Evolutionary conservation across 1,284 basidiomycete species (phyloP).

Genomic region (Gomphus sp.): DNA sequence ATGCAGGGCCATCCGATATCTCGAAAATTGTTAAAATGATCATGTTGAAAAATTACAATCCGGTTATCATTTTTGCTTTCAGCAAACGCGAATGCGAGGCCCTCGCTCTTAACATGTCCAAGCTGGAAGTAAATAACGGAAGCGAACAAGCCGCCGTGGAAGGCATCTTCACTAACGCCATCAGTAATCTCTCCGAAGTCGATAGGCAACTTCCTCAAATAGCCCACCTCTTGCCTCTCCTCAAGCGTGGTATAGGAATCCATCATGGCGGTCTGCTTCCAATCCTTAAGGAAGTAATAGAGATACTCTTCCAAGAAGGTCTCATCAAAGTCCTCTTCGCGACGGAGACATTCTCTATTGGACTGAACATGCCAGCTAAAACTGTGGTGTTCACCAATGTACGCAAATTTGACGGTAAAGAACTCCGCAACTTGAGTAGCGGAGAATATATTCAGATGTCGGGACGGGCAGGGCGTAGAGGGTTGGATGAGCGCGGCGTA

Average conservation of each 20-base stretch:
- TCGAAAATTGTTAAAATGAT: slow-evolving; percentile 99
- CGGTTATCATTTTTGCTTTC: slow-evolving; percentile 98
- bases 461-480: slow-evolving; percentile 94
- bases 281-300: slow-evolving; percentile 98
- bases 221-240: slow-evolving; percentile 83
- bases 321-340: slow-evolving; percentile 98
- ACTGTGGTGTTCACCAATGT: slow-evolving; percentile 97
- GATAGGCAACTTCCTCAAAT: slow-evolving; percentile 94
- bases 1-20: slow-evolving; percentile 81
- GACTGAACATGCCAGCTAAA: slow-evolving; percentile 99
- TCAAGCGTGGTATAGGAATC: slow-evolving; percentile 95
- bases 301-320: slow-evolving; percentile 99
- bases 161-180: slow-evolving; percentile 92
- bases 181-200: slow-evolving; percentile 80
- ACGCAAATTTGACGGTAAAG: slow-evolving; percentile 93
- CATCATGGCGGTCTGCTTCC: slow-evolving; percentile 98
- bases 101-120: slow-evolving; percentile 85
- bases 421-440: slow-evolving; percentile 85
- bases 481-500: slow-evolving; percentile 96
- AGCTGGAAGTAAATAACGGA: slow-evolving; percentile 92
- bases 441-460: slow-evolving; percentile 99
- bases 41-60: slow-evolving; percentile 97
- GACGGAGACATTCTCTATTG: slow-evolving; percentile 99
- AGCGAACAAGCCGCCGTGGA: slow-evolving; percentile 88
- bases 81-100: slow-evolving; percentile 97